Evolutionary conservation across 306 rosid species (phyloP), one percentile per base, ranked within the genome.

Genomic region (Rosa lucieae): DNA sequence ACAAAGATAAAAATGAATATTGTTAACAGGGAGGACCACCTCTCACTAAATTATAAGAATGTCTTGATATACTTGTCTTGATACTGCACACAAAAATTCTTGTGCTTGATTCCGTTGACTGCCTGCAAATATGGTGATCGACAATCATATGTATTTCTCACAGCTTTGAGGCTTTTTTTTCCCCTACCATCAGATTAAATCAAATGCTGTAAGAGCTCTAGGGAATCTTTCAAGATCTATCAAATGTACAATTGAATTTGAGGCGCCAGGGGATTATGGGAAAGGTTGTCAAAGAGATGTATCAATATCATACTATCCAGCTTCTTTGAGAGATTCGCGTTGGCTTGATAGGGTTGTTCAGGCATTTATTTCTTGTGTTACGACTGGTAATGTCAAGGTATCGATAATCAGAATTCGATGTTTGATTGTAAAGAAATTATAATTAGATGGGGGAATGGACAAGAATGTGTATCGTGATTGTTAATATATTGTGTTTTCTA

Each of bases 181-280:
- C 26, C 59, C 56, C 32, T 70, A 74, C 75, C 18, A 73, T 74
- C 82, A 95, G 99, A 90, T 95, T 79, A 95, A 93, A 89, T 90
- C 99, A 86, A 95, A 95, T 89, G 99, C 97, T 74, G 99, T 93
- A 75, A 86, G 99, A 89, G 99, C 99, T 79, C 96, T 95, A 62
- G 99, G 99, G 82, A 92, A 90, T 87, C 92, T 93, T 81, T 88
- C 99, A 78, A 90, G 94, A 84, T 90, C 88, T 87, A 75, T 92
- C 70, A 90, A 80, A 79, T 93, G 85, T 78, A 63, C 88, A 65
- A 59, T 73, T 73, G 59, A 65, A 78, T 75, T 44, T 73, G 86
- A 85, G 18, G 83, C 35, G 53, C 80, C 61, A 66, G 59, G n/a
- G 53, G 81, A 78, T 70, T 75, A 75, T 77, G 72, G 74, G 73